These are phyloP conservation scores for Geotrichum candidum DNA, from an alignment of 1,139 yeast genomes.

Conservation along the genomic window DNA sequence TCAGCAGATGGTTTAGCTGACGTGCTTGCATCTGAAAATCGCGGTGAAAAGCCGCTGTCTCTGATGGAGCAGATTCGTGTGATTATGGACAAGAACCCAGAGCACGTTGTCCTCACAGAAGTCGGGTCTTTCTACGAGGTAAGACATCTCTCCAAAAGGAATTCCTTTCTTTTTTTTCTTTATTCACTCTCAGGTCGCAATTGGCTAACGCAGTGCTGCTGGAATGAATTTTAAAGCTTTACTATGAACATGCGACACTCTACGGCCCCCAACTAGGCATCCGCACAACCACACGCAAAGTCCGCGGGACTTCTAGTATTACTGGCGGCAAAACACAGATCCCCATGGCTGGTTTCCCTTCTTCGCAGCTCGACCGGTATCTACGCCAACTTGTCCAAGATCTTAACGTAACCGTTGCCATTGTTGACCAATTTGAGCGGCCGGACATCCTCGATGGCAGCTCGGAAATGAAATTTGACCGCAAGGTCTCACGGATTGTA, in stretches of 20 bases:
- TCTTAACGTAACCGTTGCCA: conserved; percentile 63
- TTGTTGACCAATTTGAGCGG: conserved; percentile 57
- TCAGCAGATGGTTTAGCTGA: not conserved
- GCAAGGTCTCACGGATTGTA: conserved; percentile 73
- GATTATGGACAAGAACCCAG: conserved; percentile 49
- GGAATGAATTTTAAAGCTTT: conserved; percentile 26
- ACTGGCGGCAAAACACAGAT: conserved; percentile 44
- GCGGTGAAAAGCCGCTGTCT: conserved; percentile 22
- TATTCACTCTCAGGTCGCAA: not conserved
- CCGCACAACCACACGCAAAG: conserved; percentile 44
- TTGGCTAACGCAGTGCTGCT: not conserved
- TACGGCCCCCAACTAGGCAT: conserved; percentile 69
- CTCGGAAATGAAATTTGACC: conserved; percentile 41
- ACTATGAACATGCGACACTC: conserved; percentile 77
- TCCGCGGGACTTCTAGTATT: conserved; percentile 12
- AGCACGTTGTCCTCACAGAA: conserved; percentile 74
- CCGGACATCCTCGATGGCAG: conserved; percentile 13
- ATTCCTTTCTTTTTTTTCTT: not conserved
- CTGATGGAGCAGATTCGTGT: conserved; percentile 24
- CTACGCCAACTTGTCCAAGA: conserved; percentile 68
- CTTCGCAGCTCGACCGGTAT: conserved; percentile 62
- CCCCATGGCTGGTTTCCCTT: conserved; percentile 92
- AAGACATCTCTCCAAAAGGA: not conserved
- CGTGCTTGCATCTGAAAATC: not conserved
- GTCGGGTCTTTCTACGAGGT: conserved; percentile 84